Percentiles rank a stretch among this genome's conserved stretches.
These are phyloP conservation scores for Leccinellum rugosiceps DNA, from an alignment of 768 basidiomycete species.

Conservation along the genomic window DNA sequence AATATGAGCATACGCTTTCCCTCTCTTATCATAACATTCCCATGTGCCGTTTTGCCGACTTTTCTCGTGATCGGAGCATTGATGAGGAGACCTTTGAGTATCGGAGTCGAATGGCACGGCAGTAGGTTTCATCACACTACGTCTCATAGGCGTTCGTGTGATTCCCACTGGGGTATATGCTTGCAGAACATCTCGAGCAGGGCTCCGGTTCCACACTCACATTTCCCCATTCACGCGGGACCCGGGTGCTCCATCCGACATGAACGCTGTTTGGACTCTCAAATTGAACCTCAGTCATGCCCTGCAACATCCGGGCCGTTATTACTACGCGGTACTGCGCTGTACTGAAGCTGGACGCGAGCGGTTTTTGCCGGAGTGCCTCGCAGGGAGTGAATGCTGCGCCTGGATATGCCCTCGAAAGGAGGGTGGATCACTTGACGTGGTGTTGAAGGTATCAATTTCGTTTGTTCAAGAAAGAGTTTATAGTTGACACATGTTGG, in stretches of 20 bases:
- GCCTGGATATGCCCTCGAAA: no score
- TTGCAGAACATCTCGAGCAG: slow-evolving; percentile 75
- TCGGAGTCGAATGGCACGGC: slow-evolving; percentile 94
- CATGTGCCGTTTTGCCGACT: slow-evolving; percentile 82
- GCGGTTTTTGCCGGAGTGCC: slow-evolving; percentile 54
- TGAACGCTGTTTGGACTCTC: slow-evolving; percentile 57
- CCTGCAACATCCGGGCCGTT: slow-evolving; percentile 81
- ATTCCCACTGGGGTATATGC: slow-evolving; percentile 62
- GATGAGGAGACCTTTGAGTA: slow-evolving; percentile 96
- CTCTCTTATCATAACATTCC: slow-evolving; percentile 74
- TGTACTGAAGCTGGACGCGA: slow-evolving; percentile 77
- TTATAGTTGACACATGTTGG: no score
- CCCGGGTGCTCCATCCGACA: slow-evolving; percentile 38
- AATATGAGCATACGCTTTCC: slow-evolving; percentile 65
- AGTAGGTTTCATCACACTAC: slow-evolving; percentile 48
- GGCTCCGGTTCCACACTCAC: slow-evolving; percentile 61
- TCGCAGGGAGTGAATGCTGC: slow-evolving; percentile 14
- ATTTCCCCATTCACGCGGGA: slow-evolving; percentile 46
- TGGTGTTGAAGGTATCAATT: no score
- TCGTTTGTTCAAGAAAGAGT: no score
- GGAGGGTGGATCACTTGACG: no score
- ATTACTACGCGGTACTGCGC: slow-evolving; percentile 85
- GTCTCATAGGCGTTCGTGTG: neutral
- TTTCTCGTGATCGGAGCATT: slow-evolving; percentile 88
- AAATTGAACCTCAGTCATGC: slow-evolving; percentile 79